phyloP scores from a whole-genome alignment of 805 yeast genomes.

The Metschnikowia drakensbergensis region DNA sequence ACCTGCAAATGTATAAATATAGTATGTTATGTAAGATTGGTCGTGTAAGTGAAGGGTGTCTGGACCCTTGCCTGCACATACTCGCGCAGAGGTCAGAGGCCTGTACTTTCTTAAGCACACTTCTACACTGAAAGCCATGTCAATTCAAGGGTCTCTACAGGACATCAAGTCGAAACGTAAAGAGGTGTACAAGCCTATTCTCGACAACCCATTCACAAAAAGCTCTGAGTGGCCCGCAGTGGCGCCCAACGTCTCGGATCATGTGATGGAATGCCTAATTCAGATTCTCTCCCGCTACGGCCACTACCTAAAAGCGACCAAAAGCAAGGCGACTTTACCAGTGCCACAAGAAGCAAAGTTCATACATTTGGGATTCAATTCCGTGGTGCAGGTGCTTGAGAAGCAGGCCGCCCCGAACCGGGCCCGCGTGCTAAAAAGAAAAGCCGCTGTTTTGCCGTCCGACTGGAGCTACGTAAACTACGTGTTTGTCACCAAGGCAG shows the following conservation, averaged over 20 bases:
- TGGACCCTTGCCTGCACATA: background rate
- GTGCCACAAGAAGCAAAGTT: conserved; percentile 23
- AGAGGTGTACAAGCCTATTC: conserved; percentile 60
- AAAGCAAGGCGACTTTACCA: conserved; percentile 10
- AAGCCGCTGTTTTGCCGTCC: background rate
- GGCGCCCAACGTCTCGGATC: conserved; percentile 5
- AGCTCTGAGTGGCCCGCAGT: conserved; percentile 18
- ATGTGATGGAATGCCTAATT: conserved; percentile 12
- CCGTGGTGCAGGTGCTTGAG: conserved; percentile 48
- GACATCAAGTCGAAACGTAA: conserved; percentile 47
- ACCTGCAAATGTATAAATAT: conserved; percentile 1
- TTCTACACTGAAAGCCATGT: background rate
- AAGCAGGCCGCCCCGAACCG: conserved; percentile 31
- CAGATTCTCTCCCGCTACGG: conserved; percentile 18
- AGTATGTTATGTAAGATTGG: background rate
- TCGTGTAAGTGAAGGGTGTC: background rate
- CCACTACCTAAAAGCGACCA: conserved; percentile 8
- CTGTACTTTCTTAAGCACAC: background rate
- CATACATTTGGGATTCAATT: conserved; percentile 51
- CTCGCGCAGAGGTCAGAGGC: conserved; percentile 1
- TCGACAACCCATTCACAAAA: conserved; percentile 60
- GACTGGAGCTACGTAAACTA: conserved; percentile 25
- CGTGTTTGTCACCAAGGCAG: conserved; percentile 61
- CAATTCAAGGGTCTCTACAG: conserved; percentile 38
- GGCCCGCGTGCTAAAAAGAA: conserved; percentile 12